These are phyloP conservation scores for Monilinia fructigena DNA, from an alignment of 2,329 filamentous ascomycete genomes.

Conservation along the genomic window DNA sequence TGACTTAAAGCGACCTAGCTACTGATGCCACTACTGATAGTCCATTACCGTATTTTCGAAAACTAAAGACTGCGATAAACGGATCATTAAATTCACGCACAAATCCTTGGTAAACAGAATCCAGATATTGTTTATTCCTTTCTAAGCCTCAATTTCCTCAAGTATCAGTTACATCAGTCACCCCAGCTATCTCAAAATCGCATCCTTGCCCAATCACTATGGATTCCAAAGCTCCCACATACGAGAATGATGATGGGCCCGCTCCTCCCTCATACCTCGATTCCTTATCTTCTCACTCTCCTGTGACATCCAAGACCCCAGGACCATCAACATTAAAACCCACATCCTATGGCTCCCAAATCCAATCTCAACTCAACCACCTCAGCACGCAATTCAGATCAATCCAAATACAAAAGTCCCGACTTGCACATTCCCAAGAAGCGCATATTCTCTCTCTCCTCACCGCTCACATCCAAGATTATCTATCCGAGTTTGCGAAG, in stretches of 20 bases:
- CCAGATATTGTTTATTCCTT: not conserved
- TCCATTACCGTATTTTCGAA: not conserved
- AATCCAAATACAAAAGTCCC: slow-evolving; percentile 28
- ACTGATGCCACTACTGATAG: not conserved
- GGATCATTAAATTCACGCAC: not conserved
- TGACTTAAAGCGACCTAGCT: too few species aligned
- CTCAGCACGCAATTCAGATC: slow-evolving; percentile 33
- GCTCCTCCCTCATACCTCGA: slow-evolving; percentile 35
- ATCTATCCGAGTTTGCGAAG: slow-evolving; percentile 35
- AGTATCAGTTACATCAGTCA: not conserved
- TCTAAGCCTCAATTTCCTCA: not conserved
- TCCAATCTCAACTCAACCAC: slow-evolving; percentile 31
- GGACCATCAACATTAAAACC: slow-evolving; percentile 16
- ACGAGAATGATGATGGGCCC: slow-evolving; percentile 25
- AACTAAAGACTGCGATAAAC: not conserved
- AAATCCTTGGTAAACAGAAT: not conserved
- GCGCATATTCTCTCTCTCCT: slow-evolving; percentile 36
- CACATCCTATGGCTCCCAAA: slow-evolving; percentile 33
- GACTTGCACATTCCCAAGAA: slow-evolving; percentile 33
- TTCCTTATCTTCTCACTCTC: slow-evolving; percentile 23
- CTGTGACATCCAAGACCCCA: not conserved
- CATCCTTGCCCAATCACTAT: slow-evolving; percentile 24
- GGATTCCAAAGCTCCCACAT: slow-evolving; percentile 29
- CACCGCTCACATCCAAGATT: slow-evolving; percentile 34
- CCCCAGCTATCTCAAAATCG: not conserved